Base-by-base conservation (phyloP, 2,329 filamentous ascomycete species). In the Fusarium continuum region DNA sequence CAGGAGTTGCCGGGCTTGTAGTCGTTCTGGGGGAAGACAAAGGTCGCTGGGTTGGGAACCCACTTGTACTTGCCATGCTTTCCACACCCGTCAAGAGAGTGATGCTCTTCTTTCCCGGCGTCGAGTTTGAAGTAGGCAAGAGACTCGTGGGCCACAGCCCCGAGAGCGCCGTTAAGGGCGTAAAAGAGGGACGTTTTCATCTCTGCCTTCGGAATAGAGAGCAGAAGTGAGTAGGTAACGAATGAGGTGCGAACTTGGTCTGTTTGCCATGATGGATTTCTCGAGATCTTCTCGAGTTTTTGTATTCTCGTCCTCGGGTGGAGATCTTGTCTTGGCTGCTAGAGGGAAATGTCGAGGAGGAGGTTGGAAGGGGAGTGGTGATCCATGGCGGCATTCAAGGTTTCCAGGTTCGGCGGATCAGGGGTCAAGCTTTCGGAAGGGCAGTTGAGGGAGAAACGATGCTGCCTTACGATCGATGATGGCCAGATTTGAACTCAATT, bases 141-240 rank as follows among this genome's bases (percentile, higher is more conserved):
- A 16, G 69, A 68, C 20, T 70, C 66, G 46, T 67, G 59, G 55
- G 68, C 68, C 13, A 59, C 39, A 29, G 40, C 62, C 43, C 68
- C 68, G 32, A 70, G 49, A 13, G 68, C 68, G 10, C 68, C 68
- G 34, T 70, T 61, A 31, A 71, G 59, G 57, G 62, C 67, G 40
- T 44, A 68, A 61, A 70, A 61, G 59, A 70, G 55, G 48, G 68
- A 55, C 32, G 55, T 61, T 62, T 46, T 70, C 68, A 70, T 70
- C 52, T 55, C 63, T 46, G 50, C 40, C 48, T 29, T 55, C 43
- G 47, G 43, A 55, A 36, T 32, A 38, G 55, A 61, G 36, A 55
- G 36, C 35, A 53, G 38, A 59, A 53, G 19, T 51, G 59, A 59
- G 51, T 50, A 31, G 50, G 32, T 63, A 64, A 57, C 48, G 65